phyloP scores from a whole-genome alignment of 2,329 filamentous ascomycete species.

The Simplicillium sp. region DNA sequence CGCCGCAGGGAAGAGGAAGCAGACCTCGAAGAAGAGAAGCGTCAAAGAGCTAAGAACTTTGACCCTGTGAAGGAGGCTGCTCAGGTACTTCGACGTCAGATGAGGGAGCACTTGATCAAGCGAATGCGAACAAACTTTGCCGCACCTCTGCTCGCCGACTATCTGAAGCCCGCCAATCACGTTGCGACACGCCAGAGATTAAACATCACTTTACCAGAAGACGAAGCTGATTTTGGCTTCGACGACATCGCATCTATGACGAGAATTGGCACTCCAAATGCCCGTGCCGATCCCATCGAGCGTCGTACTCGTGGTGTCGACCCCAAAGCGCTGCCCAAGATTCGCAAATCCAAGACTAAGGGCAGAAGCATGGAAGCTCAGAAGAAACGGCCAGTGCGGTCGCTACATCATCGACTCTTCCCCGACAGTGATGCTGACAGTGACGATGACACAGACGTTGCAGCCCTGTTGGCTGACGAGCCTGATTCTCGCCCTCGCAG shows the following conservation, averaged over 20 bases:
- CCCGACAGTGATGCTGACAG: slow-evolving; percentile 67
- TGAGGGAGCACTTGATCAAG: slow-evolving; percentile 77
- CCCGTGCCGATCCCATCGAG: slow-evolving; percentile 52
- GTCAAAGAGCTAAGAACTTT: slow-evolving; percentile 73
- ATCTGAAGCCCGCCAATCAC: slow-evolving; percentile 75
- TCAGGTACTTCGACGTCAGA: slow-evolving; percentile 66
- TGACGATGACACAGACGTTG: slow-evolving; percentile 64
- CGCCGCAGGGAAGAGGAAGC: slow-evolving; percentile 63
- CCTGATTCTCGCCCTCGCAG: slow-evolving; percentile 74
- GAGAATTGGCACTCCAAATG: slow-evolving; percentile 56
- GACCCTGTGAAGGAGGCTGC: slow-evolving; percentile 84
- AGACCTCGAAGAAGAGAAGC: slow-evolving; percentile 85
- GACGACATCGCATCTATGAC: slow-evolving; percentile 54
- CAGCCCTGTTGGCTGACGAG: slow-evolving; percentile 73
- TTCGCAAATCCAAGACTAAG: slow-evolving; percentile 57
- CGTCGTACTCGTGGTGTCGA: slow-evolving; percentile 47
- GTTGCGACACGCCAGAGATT: slow-evolving; percentile 68
- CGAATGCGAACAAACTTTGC: slow-evolving; percentile 85
- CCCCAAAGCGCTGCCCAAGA: slow-evolving; percentile 58
- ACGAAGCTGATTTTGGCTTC: slow-evolving; percentile 38
- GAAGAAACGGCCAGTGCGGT: slow-evolving; percentile 58
- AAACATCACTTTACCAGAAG: slow-evolving; percentile 63
- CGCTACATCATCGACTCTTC: slow-evolving; percentile 66
- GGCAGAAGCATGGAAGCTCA: slow-evolving; percentile 56
- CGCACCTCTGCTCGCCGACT: slow-evolving; percentile 69